Evolutionary conservation across 345 rosid genomes (phyloP).

Genomic region (Turnera subulata): DNA sequence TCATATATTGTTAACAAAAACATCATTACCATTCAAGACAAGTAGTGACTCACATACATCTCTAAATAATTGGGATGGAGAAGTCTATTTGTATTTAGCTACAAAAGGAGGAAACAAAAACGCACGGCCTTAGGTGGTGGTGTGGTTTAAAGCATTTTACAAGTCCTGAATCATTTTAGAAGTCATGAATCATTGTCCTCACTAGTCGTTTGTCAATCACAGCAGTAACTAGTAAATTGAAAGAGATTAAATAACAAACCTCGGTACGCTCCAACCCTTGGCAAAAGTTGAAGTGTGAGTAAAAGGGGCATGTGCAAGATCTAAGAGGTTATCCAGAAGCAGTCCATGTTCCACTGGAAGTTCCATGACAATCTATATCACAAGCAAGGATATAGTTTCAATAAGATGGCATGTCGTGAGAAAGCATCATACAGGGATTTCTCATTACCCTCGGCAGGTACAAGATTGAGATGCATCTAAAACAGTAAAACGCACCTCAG

Average conservation of each 20-base stretch:
- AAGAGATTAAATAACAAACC: conserved; percentile 62
- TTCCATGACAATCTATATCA: conserved; percentile 91
- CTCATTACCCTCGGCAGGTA: not conserved
- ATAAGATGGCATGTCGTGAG: conserved; percentile 1
- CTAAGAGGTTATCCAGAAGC: conserved; percentile 90
- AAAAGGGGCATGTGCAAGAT: conserved; percentile 97
- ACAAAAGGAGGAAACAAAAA: too few species aligned
- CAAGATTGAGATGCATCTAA: not conserved
- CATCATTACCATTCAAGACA: too few species aligned
- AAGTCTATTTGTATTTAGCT: too few species aligned
- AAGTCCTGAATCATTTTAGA: too few species aligned
- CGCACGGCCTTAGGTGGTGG: too few species aligned
- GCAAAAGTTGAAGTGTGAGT: conserved; percentile 98
- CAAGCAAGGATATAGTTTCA: conserved; percentile 2
- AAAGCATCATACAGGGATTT: not conserved
- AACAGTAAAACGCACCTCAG: conserved; percentile 70
- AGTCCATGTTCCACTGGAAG: conserved; percentile 98
- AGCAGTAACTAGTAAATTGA: too few species aligned
- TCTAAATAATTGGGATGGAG: too few species aligned
- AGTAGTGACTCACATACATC: too few species aligned
- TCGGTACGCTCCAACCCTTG: conserved; percentile 97
- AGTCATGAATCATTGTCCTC: too few species aligned
- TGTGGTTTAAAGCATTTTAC: too few species aligned
- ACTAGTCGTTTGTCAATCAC: too few species aligned
- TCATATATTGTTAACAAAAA: conserved; percentile 11